These are phyloP conservation scores for Tremellales sp. DNA, from an alignment of 1,284 basidiomycete species.

Conservation along the genomic window DNA sequence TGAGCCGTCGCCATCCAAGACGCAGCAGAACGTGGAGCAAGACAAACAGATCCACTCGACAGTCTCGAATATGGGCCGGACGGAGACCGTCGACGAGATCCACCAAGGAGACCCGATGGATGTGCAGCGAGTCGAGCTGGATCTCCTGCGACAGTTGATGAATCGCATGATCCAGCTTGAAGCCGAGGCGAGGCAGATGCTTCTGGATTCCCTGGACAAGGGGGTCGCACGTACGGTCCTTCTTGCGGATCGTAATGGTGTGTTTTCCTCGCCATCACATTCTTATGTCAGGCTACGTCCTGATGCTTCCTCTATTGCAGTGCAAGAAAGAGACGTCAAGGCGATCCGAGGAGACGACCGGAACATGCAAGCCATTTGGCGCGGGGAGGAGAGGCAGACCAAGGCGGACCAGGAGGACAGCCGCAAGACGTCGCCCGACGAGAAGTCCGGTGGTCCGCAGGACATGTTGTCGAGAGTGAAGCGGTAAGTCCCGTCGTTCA, in stretches of 20 bases:
- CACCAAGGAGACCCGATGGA: not conserved
- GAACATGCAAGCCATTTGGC: conserved; percentile 26
- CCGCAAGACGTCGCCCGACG: not conserved
- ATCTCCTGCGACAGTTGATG: conserved; percentile 33
- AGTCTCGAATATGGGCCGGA: not conserved
- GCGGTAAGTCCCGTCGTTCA: conserved; percentile 1
- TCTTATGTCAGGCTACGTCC: too few relatives aligned
- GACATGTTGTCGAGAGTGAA: conserved; percentile 32
- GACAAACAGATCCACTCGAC: not conserved
- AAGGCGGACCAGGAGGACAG: not conserved
- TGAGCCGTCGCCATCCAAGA: not conserved
- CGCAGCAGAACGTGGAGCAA: not conserved
- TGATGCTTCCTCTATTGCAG: conserved; percentile 15
- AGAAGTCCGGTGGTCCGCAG: conserved; percentile 3
- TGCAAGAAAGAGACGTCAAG: conserved; percentile 39
- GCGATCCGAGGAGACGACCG: conserved; percentile 27
- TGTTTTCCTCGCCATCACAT: conserved; percentile 10
- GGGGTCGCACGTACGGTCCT: conserved; percentile 36
- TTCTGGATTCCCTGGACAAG: conserved; percentile 41
- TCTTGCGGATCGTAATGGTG: conserved; percentile 42
- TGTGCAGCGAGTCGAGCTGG: conserved; percentile 18
- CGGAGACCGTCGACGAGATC: not conserved
- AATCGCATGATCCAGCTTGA: conserved; percentile 35
- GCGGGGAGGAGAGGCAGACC: conserved; percentile 12
- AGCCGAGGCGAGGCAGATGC: conserved; percentile 38